Percentiles rank a stretch among this genome's conserved stretches.
Conservation (phyloP, 495 filamentous ascomycete genomes). For the Daldinia concentrica region DNA sequence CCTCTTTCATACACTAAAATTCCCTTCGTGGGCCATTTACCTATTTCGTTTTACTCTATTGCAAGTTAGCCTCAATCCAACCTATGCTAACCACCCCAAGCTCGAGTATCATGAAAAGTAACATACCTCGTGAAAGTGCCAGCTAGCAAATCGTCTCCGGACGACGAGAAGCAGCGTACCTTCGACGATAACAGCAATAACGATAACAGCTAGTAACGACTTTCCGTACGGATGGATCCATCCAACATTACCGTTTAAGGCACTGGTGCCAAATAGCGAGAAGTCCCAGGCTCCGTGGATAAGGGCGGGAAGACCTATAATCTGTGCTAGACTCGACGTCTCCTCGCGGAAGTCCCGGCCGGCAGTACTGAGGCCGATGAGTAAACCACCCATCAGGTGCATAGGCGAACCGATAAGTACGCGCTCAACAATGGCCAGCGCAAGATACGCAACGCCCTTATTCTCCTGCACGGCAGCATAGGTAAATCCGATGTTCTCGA, state of each 20-base stretch:
- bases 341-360: constrained; percentile 42
- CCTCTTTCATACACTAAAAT: not conserved
- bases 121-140: constrained; percentile 4
- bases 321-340: constrained; percentile 28
- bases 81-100: not conserved
- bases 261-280: constrained; percentile 28
- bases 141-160: constrained; percentile 4
- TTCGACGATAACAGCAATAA: not conserved
- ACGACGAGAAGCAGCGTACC: not conserved
- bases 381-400: constrained; percentile 29
- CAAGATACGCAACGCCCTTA: constrained; percentile 12
- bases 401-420: constrained; percentile 29
- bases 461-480: constrained; percentile 25
- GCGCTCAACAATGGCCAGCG: constrained; percentile 29
- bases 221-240: constrained; percentile 40
- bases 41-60: not conserved
- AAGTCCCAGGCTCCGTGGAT: constrained; percentile 40
- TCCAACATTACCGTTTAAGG: constrained; percentile 43
- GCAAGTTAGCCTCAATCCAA: not conserved
- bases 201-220: not conserved
- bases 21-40: not conserved
- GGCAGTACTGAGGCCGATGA: constrained; percentile 35
- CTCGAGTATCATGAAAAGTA: not conserved
- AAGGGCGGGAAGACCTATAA: constrained; percentile 28
- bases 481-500: constrained; percentile 38